These are phyloP conservation scores for Agaricus blazei DNA, from an alignment of 768 basidiomycete species.

Conservation along the genomic window DNA sequence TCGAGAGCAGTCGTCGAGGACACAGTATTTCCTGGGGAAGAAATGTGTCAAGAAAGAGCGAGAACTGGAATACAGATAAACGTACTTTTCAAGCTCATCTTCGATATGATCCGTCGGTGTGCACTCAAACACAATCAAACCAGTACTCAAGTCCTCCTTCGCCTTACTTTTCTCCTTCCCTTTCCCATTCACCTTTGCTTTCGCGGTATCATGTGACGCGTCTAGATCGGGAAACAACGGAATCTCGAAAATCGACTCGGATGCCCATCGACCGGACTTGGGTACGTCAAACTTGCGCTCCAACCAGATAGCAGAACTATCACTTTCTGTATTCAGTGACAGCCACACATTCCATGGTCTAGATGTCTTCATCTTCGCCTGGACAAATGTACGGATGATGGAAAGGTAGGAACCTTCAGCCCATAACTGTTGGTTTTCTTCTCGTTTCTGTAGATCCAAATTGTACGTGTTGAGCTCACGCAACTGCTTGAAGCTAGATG, in stretches of 20 bases:
- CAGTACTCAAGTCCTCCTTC: slow-evolving; percentile 41
- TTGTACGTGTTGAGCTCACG: slow-evolving; percentile 12
- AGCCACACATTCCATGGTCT: slow-evolving; percentile 63
- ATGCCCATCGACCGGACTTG: slow-evolving; percentile 55
- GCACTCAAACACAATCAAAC: slow-evolving; percentile 71
- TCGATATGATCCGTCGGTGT: slow-evolving; percentile 57
- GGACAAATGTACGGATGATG: slow-evolving; percentile 35
- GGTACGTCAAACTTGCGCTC: slow-evolving; percentile 73
- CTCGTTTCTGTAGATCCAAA: slow-evolving; percentile 49
- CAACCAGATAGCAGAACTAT: slow-evolving; percentile 77
- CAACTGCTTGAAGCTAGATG: slow-evolving; percentile 13
- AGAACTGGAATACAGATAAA: not conserved
- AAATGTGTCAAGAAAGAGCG: slow-evolving; percentile 6
- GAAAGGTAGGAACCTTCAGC: slow-evolving; percentile 65
- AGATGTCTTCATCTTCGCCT: slow-evolving; percentile 22
- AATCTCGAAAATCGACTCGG: slow-evolving; percentile 58
- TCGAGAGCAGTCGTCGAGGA: slow-evolving; percentile 68
- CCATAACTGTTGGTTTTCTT: slow-evolving; percentile 71
- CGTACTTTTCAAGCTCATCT: slow-evolving; percentile 66
- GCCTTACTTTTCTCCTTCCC: not conserved
- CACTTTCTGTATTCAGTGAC: slow-evolving; percentile 67
- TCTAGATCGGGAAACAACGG: slow-evolving; percentile 30
- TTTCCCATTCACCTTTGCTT: not conserved
- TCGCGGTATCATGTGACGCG: slow-evolving; percentile 1
- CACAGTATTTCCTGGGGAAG: slow-evolving; percentile 54